Evolutionary conservation across 2,329 filamentous ascomycete genomes (phyloP), one percentile per base, ranked within the genome.

Genomic region (Colletotrichum endophyticum): DNA sequence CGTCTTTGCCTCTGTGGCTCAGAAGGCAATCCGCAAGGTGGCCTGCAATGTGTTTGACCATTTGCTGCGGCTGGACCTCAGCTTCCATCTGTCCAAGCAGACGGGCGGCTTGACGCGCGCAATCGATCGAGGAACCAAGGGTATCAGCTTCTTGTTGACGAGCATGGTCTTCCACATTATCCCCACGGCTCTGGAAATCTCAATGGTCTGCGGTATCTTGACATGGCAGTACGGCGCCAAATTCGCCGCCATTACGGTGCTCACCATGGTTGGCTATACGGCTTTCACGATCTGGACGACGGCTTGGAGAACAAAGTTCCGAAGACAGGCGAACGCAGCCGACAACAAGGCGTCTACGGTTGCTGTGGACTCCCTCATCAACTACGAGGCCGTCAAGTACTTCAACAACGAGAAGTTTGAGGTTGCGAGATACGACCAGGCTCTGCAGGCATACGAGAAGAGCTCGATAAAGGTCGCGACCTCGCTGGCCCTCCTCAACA

Each of bases 401-500:
- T 99, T 99, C 88, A 99, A 99, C 88, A 99, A 99, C 82, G 98
- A 99, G 83, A 95, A 94, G 79, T 99, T 96, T 79, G 97, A 99
- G 86, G 95, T 98, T 59, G 91, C 91, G 36, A 92, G 97, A 57
- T 99, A 99, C 84, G 96, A 99, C 85, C 92, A 93, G 80, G 96
- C 97, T 0, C 88, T 99, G 28, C 91, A 93, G 79, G 91, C 94
- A 75, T 99, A 99, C 84, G 95, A 99, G 84, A 94, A 94, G 84
- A 96, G 96, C 74, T 98, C 96, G 19, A 99, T 99, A 88, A 99
- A 99, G 84, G 95, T 99, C 39, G 95, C 95, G 12, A 99, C 97
- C 0, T 99, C 96, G 5, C 88, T 99, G 57, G 95, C 97, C 2
- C 93, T 98, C 70, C 91, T 99, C 78, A 99, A 99, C 88, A 95